Conservation (phyloP, 768 basidiomycete genomes). For the Astraeus odoratus region DNA sequence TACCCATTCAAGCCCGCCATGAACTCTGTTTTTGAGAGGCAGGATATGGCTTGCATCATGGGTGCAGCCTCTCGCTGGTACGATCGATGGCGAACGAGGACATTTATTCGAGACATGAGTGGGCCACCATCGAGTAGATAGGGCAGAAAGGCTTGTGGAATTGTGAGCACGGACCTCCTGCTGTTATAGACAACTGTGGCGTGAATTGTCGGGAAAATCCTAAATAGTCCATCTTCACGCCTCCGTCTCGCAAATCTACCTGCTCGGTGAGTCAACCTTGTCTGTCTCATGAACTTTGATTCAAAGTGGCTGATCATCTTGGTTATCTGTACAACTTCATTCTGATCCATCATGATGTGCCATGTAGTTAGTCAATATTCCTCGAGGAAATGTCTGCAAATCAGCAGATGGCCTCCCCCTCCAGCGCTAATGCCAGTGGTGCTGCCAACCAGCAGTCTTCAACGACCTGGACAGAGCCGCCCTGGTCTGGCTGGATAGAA, state of each 20-base stretch:
- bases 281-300: constrained; percentile 40
- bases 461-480: constrained; percentile 74
- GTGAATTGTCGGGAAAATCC: constrained; percentile 20
- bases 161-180: constrained; percentile 23
- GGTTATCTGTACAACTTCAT: constrained; percentile 20
- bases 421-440: constrained; percentile 13
- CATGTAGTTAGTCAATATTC: constrained; percentile 13
- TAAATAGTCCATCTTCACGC: constrained; percentile 33
- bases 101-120: background rate
- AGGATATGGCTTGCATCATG: background rate
- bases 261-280: constrained; percentile 70
- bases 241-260: constrained; percentile 56
- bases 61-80: background rate
- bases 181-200: constrained; percentile 28
- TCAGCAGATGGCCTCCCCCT: constrained; percentile 22
- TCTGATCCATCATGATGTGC: constrained; percentile 13
- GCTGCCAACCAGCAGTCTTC: constrained; percentile 28
- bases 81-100: background rate
- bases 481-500: constrained; percentile 93
- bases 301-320: constrained; percentile 33
- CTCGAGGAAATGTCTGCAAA: constrained; percentile 24
- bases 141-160: background rate
- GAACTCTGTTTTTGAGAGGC: constrained; percentile 5
- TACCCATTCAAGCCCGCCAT: constrained; percentile 6
- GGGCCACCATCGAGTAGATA: background rate